phyloP scores from a whole-genome alignment of 352 stramenopile species.

The Peronospora farinosa region DNA sequence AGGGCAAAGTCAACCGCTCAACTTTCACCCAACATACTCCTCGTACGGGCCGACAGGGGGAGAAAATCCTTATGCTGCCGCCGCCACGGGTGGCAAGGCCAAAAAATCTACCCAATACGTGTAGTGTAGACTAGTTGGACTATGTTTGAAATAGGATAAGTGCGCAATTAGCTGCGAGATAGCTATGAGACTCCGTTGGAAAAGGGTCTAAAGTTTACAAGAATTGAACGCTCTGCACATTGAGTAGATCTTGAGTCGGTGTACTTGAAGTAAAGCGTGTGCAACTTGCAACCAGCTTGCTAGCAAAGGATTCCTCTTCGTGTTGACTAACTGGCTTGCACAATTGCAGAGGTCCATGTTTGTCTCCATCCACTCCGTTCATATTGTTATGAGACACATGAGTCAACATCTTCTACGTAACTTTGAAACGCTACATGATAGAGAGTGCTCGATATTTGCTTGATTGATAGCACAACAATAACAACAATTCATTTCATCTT shows the following conservation, averaged over 20 bases:
- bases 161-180: constrained; percentile 8
- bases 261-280: background rate
- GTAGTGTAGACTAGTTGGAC: background rate
- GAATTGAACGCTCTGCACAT: constrained; percentile 3
- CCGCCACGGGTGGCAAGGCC: constrained; percentile 22
- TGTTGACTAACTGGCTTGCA: background rate
- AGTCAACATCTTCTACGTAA: too few relatives aligned
- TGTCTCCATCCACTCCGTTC: too few relatives aligned
- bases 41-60: constrained; percentile 25
- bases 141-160: constrained; percentile 26
- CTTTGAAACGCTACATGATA: too few relatives aligned
- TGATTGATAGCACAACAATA: too few relatives aligned
- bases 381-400: too few relatives aligned
- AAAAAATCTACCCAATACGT: constrained; percentile 20
- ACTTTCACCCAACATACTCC: constrained; percentile 31
- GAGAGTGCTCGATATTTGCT: too few relatives aligned
- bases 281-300: background rate
- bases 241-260: background rate
- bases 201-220: constrained; percentile 18
- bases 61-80: constrained; percentile 30
- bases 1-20: constrained; percentile 33
- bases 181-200: background rate
- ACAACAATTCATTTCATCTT: too few relatives aligned
- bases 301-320: background rate
- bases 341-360: background rate